Evolutionary conservation across 257 asterid species (phyloP), one percentile per base, ranked within the genome.

Genomic region (Voacanga thouarsii): DNA sequence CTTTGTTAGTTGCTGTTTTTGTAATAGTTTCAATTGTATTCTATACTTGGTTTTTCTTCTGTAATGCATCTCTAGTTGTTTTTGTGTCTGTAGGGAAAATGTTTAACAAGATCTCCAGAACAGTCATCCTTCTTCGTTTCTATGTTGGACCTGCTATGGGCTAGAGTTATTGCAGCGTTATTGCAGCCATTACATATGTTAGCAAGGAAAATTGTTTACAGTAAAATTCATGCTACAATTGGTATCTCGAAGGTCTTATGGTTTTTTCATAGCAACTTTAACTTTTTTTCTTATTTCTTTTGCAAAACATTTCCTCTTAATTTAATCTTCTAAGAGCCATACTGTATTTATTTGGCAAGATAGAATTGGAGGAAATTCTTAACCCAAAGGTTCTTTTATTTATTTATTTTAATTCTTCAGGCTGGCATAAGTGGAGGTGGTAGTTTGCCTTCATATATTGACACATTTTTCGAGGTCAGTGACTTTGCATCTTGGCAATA

Each of bases 341-440:
- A 12, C 68, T 50, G 65, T 19, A 23, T n/a, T 30, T 39, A 9
- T 16, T 77, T 72, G 78, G 75, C 12, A 72, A 56, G 59, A 61
- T 66, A 63, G 41, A 23, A 30, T 15, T n/a, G 8, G 14, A 41
- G 63, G 47, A 55, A 65, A 77, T 45, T 12, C 12, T 69, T 53
- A 64, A 60, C 56, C 11, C 23, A 19, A 55, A 59, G 26, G 63
- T 75, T 80, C 64, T 57, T 81, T 74, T 53, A 33, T 33, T 33
- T 33, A 33, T 33, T 33, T 33, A 33, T 33, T 33, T 64, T 77
- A 56, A 16, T 76, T 80, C 50, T 77, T 61, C 87, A 94, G 97
- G 95, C 96, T 57, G 94, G 97, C 59, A 3, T 92, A 76, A 94
- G 97, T 77, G 98, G 98, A 84, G 98, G 98, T 26, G 98, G 97